These are phyloP conservation scores for Leccinum incarnatum DNA, from an alignment of 768 basidiomycete species.

Conservation along the genomic window DNA sequence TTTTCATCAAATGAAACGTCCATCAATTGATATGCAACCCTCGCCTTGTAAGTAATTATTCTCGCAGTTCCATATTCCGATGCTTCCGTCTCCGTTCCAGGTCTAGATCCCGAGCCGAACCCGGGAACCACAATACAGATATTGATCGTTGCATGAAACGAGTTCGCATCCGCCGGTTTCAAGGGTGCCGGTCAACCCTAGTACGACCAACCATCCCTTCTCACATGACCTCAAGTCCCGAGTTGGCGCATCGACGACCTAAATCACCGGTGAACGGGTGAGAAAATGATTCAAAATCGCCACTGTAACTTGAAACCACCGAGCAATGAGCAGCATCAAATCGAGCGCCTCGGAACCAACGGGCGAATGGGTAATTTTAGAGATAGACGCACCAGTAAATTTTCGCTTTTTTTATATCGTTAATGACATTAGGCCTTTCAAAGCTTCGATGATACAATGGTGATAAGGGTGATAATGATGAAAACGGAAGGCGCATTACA, in stretches of 20 bases:
- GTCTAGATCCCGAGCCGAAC: neutral
- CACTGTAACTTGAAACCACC: neutral
- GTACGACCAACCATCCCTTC: neutral
- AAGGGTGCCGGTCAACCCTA: neutral
- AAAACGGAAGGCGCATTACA: neutral
- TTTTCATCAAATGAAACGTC: neutral
- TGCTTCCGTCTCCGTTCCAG: constrained; percentile 1
- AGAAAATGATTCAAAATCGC: constrained; percentile 42
- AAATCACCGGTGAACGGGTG: constrained; percentile 9
- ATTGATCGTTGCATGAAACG: constrained; percentile 28
- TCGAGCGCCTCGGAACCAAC: neutral
- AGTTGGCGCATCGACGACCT: constrained; percentile 20
- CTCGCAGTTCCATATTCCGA: constrained; percentile 10
- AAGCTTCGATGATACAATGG: neutral
- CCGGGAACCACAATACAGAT: neutral
- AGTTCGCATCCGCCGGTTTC: constrained; percentile 4
- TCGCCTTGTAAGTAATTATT: constrained; percentile 28
- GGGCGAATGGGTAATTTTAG: neutral
- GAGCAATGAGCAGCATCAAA: neutral
- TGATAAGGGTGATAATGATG: neutral
- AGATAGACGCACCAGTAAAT: neutral
- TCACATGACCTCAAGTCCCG: neutral
- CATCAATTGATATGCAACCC: constrained; percentile 15
- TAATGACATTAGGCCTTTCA: neutral
- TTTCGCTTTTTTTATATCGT: neutral